Conservation (phyloP, 768 basidiomycete species). For the Phlegmacium glaucopus region DNA sequence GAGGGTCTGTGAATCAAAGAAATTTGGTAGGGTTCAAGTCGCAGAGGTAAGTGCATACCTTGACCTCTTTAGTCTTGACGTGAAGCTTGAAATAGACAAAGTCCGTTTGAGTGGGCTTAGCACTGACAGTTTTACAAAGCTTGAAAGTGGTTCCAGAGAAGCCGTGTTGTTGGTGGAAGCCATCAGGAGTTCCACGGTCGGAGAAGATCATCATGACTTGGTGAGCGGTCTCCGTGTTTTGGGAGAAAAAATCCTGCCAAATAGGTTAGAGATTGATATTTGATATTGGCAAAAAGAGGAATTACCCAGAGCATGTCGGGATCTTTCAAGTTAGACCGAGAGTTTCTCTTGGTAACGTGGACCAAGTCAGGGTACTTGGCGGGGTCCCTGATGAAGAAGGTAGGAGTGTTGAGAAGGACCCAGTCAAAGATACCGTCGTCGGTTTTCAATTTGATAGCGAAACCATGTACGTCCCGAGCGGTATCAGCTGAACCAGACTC, state of each 20-base stretch:
- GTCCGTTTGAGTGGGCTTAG: too few relatives aligned
- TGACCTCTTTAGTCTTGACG: constrained; percentile 72
- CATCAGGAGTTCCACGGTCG: constrained; percentile 93
- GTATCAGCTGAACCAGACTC: constrained; percentile 87
- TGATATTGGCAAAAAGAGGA: background rate
- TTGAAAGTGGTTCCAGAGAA: constrained; percentile 94
- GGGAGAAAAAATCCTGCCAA: constrained; percentile 84
- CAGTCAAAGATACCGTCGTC: constrained; percentile 93
- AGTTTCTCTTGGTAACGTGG: constrained; percentile 90
- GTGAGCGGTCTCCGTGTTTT: constrained; percentile 87
- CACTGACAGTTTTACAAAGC: constrained; percentile 79
- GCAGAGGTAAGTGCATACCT: too few relatives aligned
- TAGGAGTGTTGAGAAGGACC: constrained; percentile 90
- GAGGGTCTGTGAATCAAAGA: constrained; percentile 51
- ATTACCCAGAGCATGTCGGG: constrained; percentile 80
- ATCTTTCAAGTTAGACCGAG: constrained; percentile 90
- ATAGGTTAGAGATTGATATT: background rate
- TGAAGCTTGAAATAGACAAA: constrained; percentile 90
- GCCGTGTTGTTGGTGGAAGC: constrained; percentile 84
- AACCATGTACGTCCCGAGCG: constrained; percentile 90
- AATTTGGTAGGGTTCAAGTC: background rate
- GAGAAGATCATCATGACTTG: constrained; percentile 89
- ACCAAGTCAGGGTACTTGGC: constrained; percentile 93
- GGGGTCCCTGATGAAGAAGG: constrained; percentile 87
- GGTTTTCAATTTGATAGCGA: constrained; percentile 86